A percentile compares a stretch with the other conserved stretches of the same genome.
Conservation (phyloP, 2,329 filamentous ascomycete genomes). For the Apiospora marii region DNA sequence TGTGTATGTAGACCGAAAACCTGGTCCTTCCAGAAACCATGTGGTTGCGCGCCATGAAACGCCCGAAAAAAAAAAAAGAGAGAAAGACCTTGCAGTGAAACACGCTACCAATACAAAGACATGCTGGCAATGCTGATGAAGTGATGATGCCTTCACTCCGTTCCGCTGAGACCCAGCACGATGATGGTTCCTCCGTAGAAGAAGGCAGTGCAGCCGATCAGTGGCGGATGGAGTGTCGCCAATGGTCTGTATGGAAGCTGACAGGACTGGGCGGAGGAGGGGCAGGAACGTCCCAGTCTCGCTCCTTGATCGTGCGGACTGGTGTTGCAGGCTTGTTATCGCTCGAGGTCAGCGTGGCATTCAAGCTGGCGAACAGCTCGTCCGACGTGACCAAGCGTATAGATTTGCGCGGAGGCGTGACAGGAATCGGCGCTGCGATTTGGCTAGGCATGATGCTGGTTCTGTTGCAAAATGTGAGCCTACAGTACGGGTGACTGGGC, state of each 20-base stretch:
- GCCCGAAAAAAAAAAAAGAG: conserved; percentile 5
- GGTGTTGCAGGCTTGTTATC: conserved; percentile 52
- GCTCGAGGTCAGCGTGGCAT: conserved; percentile 56
- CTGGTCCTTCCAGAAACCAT: conserved; percentile 18
- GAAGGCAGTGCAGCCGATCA: conserved; percentile 33
- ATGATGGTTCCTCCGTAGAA: background rate
- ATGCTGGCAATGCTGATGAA: conserved; percentile 22
- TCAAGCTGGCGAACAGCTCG: conserved; percentile 62
- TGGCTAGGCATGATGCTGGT: conserved; percentile 51
- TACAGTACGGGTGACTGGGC: background rate
- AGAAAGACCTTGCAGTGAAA: conserved; percentile 13
- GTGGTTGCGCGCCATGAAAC: conserved; percentile 20
- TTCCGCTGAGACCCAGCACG: background rate
- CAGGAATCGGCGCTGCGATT: conserved; percentile 55
- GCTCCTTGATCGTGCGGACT: conserved; percentile 59
- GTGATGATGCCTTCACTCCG: background rate
- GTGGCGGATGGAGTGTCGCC: conserved; percentile 51
- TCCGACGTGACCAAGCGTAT: conserved; percentile 55
- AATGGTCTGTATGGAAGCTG: conserved; percentile 65
- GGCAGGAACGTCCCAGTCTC: conserved; percentile 70
- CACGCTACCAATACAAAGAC: conserved; percentile 24
- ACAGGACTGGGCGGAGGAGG: conserved; percentile 71
- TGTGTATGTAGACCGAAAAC: conserved; percentile 21
- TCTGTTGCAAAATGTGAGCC: conserved; percentile 17
- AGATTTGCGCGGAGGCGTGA: conserved; percentile 55